Conservation (phyloP, 2,329 filamentous ascomycete species). For the Trichoderma sp. region DNA sequence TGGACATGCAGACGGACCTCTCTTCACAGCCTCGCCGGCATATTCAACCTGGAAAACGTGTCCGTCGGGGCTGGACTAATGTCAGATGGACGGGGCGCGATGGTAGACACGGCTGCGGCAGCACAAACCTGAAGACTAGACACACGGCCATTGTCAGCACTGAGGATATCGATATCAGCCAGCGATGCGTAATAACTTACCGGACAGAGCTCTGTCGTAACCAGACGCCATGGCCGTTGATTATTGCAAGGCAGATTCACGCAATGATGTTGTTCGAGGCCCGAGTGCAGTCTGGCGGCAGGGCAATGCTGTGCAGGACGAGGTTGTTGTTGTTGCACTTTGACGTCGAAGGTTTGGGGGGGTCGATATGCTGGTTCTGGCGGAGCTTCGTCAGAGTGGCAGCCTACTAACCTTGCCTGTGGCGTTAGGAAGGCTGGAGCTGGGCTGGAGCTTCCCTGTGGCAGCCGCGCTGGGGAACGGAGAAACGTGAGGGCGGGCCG, state of each 20-base stretch:
- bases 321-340: background rate
- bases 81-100: background rate
- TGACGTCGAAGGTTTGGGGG: slow-evolving; percentile 23
- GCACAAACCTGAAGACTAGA: slow-evolving; percentile 74
- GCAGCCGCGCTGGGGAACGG: slow-evolving; percentile 24
- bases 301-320: slow-evolving; percentile 12
- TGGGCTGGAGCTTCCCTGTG: slow-evolving; percentile 21
- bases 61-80: slow-evolving; percentile 77
- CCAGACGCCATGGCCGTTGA: slow-evolving; percentile 70
- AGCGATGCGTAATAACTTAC: slow-evolving; percentile 54
- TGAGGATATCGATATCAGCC: slow-evolving; percentile 21
- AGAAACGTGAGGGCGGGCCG: slow-evolving; percentile 30
- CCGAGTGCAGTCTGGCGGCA: background rate
- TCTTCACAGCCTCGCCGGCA: slow-evolving; percentile 95
- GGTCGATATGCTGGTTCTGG: slow-evolving; percentile 22
- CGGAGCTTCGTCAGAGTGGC: slow-evolving; percentile 41
- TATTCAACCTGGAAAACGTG: slow-evolving; percentile 99
- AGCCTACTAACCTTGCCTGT: slow-evolving; percentile 33
- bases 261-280: background rate
- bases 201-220: slow-evolving; percentile 98
- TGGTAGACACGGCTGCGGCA: background rate
- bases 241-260: background rate
- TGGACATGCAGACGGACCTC: slow-evolving; percentile 59
- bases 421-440: slow-evolving; percentile 29
- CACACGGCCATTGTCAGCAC: slow-evolving; percentile 39